Evolutionary conservation across 1,284 basidiomycete species (phyloP), one percentile per base, ranked within the genome.

Genomic region (Microbotryum violaceum): DNA sequence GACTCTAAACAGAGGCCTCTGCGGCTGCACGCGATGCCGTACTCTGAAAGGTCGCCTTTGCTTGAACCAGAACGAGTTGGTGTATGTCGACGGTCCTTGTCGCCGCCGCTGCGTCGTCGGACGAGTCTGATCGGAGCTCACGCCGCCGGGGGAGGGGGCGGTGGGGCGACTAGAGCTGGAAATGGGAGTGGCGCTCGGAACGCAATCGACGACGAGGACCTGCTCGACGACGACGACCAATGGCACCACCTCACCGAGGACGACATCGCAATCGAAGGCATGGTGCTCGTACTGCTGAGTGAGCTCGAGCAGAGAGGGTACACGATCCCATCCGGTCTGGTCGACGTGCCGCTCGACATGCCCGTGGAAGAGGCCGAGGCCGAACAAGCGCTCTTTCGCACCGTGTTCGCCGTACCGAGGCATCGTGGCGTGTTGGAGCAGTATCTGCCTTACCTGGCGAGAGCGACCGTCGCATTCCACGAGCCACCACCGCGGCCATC

Each of bases 191-290:
- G 51, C 23, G 33, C 27, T 53, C 51, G n/a, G 33, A 4, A 16
- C 8, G 25, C 21, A 27, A 42, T 42, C 37, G 37, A 42, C 37
- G 16, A 42, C 33, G 21, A 53, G 25, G 20, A 53, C 25, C 0
- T 18, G 51, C 51, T 53, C n/a, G 37, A 42, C 37, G 37, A 42
- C n/a, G 37, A 16, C 37, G 37, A 42, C 12, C 37, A 20, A 9
- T 23, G 53, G 48, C 6, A 29, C 49, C 20, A 47, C 29, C 55
- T 61, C 37, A 62, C 56, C n/a, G 68, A 69, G 45, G 68, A 67
- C 46, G 68, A 69, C 56, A 67, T 69, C 33, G 61, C 65, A 27
- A 64, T 69, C 54, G 63, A 69, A 46, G 68, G 65, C 10, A 65
- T 65, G 61, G 68, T 67, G 14, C 57, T 69, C 42, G 65, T 61